Evolutionary conservation across 371 early-diverging fungal genomes (phyloP), one percentile per base, ranked within the genome.

Genomic region (Rhizopus arrhizus): DNA sequence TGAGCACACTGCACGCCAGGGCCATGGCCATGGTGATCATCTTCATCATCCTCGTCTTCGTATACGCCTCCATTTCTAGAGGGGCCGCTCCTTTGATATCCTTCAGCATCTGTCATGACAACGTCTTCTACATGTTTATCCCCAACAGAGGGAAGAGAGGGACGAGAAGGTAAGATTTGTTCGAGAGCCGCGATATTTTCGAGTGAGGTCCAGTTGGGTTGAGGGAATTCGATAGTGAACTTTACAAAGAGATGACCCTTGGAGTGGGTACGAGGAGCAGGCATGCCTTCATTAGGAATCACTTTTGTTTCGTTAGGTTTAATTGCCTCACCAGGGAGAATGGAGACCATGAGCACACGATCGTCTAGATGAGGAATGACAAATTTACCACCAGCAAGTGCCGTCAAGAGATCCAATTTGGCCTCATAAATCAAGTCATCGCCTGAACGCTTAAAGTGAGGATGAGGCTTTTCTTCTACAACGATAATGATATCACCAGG

Each of bases 1-100:
- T 95, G 95, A 22, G 95, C 94, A 75, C 98, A 98, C 81, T 97
- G 97, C 40, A 98, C 97, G 43, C 89, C 89, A 12, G 93, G 90
- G 4, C 84, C 74, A n/a, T 81, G 85, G 34, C 86, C 83, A 0
- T 88, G 89, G 32, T 90, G 85, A 31, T 85, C 86, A 47, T 86
- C 85, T 51, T 84, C 90, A 47, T 84, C 83, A 61, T 77, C 73
- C 52, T 80, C 81, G 45, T 45, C 15, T 46, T 41, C 29, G 58
- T 80, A 22, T 22, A 22, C 2, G 22, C 22, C 22, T 22, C 22
- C 66, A 32, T 57, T 58, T 41, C 62, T 56, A 50, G 67, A 66
- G 52, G 78, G 66, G 65, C 82, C 51, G 22, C 22, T 22, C 0
- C 11, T 38, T 78, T 74, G 62, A n/a, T 62, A 62, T 5, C 83